A percentile compares a stretch with the other conserved stretches of the same genome.
These are phyloP conservation scores for Ascochyta fabae DNA, from an alignment of 2,329 filamentous ascomycete genomes.

Conservation along the genomic window DNA sequence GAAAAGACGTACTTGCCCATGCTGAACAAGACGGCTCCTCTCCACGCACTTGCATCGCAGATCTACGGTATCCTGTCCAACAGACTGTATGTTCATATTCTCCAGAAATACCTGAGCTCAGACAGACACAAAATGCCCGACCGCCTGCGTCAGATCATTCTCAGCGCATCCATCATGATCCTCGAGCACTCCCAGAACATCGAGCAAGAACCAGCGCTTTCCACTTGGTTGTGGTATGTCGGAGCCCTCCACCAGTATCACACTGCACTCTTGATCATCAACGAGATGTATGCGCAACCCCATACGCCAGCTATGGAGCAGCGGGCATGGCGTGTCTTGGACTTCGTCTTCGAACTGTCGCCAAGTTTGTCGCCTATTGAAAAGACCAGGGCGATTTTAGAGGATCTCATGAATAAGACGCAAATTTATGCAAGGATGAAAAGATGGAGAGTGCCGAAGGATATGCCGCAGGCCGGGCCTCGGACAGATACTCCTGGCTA, in stretches of 20 bases:
- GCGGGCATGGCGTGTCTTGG: slow-evolving; percentile 73
- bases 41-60: slow-evolving; percentile 68
- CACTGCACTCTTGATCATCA: slow-evolving; percentile 70
- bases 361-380: slow-evolving; percentile 58
- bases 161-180: slow-evolving; percentile 64
- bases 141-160: slow-evolving; percentile 67
- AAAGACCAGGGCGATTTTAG: slow-evolving; percentile 67
- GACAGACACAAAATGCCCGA: slow-evolving; percentile 62
- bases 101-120: slow-evolving; percentile 70
- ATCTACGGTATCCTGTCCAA: slow-evolving; percentile 70
- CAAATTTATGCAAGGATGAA: slow-evolving; percentile 66
- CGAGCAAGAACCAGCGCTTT: slow-evolving; percentile 60
- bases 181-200: slow-evolving; percentile 63
- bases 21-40: slow-evolving; percentile 65
- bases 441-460: slow-evolving; percentile 61
- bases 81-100: slow-evolving; percentile 69
- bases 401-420: slow-evolving; percentile 67
- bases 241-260: slow-evolving; percentile 78
- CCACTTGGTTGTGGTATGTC: slow-evolving; percentile 71
- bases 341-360: slow-evolving; percentile 73
- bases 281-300: slow-evolving; percentile 68
- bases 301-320: slow-evolving; percentile 63
- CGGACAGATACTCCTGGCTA: slow-evolving; percentile 42
- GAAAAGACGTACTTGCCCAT: slow-evolving; percentile 69
- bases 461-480: slow-evolving; percentile 45